Evolutionary conservation across 1,284 basidiomycete genomes (phyloP), one percentile per base, ranked within the genome.

Genomic region (Trametes versicolor): DNA sequence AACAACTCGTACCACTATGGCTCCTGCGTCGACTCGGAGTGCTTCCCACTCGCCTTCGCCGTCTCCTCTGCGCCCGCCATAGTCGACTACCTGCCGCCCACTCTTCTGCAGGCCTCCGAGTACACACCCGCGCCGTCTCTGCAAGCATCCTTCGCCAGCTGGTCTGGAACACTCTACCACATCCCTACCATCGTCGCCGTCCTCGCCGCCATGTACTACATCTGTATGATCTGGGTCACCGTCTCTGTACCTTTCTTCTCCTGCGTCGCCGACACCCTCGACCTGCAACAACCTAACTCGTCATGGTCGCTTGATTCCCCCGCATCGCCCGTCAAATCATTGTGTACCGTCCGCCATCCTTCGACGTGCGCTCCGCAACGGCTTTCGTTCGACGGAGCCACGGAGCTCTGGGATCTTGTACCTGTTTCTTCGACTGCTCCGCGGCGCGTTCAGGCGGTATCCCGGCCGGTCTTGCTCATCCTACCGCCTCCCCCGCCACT

Each of bases 201-300:
- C 13, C 47, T 48, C 23, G 47, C 47, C 2, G 37, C 37, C 37
- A 4, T 39, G 12, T 17, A 13, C 37, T 17, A 3, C 12, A 39
- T 39, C 37, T 12, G 5, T 17, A 12, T 6, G 15, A 10, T 12
- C 37, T 39, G 37, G 37, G 37, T 10, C 15, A 39, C 48, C 17
- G 17, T 51, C 7, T 48, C 57, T 25, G 50, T 36, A 36, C 19
- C 27, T 34, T 34, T 29, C 58, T 47, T 51, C 53, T 45, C 51
- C 36, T 48, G 36, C 41, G 23, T 59, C 12, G 49, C 57, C 36
- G 29, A 15, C 10, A 48, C 19, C 10, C 37, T 59, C 36, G 45
- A 59, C 36, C 37, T 59, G 9, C 57, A 59, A 25, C 48, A 48
- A n/a, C n/a, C n/a, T n/a, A n/a, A n/a, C 48, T 43, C 57, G 57